Conservation (phyloP, 2,329 filamentous ascomycete genomes). For the Aspergillus aculeatus region DNA sequence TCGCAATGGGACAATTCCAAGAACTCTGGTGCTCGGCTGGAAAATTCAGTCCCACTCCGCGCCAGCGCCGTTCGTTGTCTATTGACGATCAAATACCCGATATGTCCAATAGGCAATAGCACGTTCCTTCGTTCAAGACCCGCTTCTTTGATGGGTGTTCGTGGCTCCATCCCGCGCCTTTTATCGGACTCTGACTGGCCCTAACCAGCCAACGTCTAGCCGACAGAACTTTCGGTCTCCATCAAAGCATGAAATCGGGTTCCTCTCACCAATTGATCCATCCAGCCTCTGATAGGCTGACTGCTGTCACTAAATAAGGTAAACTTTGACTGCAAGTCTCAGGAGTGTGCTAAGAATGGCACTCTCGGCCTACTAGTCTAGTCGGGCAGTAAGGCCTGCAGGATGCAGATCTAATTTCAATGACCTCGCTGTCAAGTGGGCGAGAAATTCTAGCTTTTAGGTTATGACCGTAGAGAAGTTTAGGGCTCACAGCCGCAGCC, state of each 20-base stretch:
- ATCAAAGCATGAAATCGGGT: background rate
- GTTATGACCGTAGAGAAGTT: background rate
- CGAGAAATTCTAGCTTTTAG: background rate
- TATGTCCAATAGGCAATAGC: background rate
- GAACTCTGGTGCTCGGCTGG: background rate
- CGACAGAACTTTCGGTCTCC: background rate
- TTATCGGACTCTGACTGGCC: background rate
- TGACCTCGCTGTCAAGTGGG: background rate
- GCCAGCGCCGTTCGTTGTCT: background rate
- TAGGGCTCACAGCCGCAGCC: background rate
- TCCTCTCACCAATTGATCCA: background rate
- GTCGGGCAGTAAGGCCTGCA: too few relatives aligned
- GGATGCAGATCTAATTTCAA: too few relatives aligned
- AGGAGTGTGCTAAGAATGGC: too few relatives aligned
- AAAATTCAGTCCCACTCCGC: background rate
- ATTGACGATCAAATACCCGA: background rate
- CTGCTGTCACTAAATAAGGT: background rate
- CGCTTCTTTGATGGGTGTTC: background rate
- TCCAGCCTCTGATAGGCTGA: background rate
- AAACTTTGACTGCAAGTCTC: background rate
- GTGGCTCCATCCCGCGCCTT: background rate
- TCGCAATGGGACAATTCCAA: background rate
- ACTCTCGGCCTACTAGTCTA: too few relatives aligned
- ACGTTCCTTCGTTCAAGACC: background rate
- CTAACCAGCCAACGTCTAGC: background rate